Conservation (phyloP, 31 red algal genomes). For the Asparagopsis taxiformis region DNA sequence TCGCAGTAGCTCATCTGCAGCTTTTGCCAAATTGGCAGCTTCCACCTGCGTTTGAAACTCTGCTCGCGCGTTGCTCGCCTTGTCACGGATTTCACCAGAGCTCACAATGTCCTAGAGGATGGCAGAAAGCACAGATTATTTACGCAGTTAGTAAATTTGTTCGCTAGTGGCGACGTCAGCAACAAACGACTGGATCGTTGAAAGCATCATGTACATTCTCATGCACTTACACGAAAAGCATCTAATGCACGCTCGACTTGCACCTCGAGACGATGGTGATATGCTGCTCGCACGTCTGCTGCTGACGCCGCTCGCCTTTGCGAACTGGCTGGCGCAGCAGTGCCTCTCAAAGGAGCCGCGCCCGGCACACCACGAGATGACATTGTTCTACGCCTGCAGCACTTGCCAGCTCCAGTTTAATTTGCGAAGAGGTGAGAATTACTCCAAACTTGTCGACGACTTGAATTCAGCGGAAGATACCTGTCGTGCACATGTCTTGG, state of each 20-base stretch:
- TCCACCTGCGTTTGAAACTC: conserved; percentile 50
- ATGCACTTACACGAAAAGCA: no score
- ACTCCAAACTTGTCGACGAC: no score
- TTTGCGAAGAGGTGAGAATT: no score
- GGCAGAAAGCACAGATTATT: no score
- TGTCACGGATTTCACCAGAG: conserved; percentile 34
- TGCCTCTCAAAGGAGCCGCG: background rate
- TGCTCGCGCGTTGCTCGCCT: conserved; percentile 29
- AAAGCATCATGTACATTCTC: background rate
- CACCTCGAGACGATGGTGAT: conserved; percentile 20
- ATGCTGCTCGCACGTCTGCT: conserved; percentile 15
- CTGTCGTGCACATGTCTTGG: no score
- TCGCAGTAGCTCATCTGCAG: conserved; percentile 20
- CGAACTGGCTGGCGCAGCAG: conserved; percentile 2
- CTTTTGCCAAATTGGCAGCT: conserved; percentile 21
- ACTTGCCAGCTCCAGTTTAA: no score
- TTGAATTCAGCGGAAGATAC: no score
- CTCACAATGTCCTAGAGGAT: no score
- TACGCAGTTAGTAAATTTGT: no score
- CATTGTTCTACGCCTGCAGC: no score
- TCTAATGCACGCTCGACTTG: conserved; percentile 20
- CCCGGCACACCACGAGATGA: conserved; percentile 7
- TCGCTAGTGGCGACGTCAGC: no score
- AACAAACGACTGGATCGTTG: conserved; percentile 24
- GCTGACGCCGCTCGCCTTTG: conserved; percentile 6